Percentiles rank a stretch among this genome's conserved stretches.
Conservation (phyloP, 495 filamentous ascomycete species). For the Apodospora peruviana region DNA sequence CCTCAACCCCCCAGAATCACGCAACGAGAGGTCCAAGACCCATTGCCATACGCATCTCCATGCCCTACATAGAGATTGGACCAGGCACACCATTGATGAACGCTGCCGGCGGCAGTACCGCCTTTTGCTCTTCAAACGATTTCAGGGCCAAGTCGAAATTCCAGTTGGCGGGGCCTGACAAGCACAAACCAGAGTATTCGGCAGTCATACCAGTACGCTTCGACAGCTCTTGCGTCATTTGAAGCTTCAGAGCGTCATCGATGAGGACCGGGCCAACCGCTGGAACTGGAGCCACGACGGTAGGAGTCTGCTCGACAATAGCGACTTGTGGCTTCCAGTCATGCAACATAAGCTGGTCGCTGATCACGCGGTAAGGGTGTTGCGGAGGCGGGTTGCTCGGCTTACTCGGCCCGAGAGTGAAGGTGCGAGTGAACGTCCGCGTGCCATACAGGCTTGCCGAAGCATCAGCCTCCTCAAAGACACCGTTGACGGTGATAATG, state of each 20-base stretch:
- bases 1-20: too few relatives aligned
- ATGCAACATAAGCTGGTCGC: conserved; percentile 69
- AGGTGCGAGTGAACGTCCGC: conserved; percentile 80
- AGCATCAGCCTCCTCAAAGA: conserved; percentile 71
- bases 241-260: conserved; percentile 49
- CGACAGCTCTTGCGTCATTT: conserved; percentile 60
- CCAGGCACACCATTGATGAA: conserved; percentile 18
- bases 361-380: conserved; percentile 62
- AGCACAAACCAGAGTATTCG: conserved; percentile 65
- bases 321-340: conserved; percentile 30
- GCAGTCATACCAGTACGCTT: conserved; percentile 65
- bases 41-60: not conserved
- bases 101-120: conserved; percentile 32
- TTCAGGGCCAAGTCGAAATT: conserved; percentile 62
- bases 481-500: conserved; percentile 72
- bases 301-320: conserved; percentile 1
- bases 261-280: not conserved
- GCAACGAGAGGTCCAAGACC: too few relatives aligned
- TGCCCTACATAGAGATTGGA: not conserved
- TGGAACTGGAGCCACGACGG: conserved; percentile 1
- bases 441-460: conserved; percentile 43
- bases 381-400: conserved; percentile 33
- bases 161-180: conserved; percentile 61
- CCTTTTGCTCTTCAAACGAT: conserved; percentile 57
- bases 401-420: conserved; percentile 72